Conservation (phyloP, 2,329 filamentous ascomycete genomes). For the Phymatotrichopsis omnivora region DNA sequence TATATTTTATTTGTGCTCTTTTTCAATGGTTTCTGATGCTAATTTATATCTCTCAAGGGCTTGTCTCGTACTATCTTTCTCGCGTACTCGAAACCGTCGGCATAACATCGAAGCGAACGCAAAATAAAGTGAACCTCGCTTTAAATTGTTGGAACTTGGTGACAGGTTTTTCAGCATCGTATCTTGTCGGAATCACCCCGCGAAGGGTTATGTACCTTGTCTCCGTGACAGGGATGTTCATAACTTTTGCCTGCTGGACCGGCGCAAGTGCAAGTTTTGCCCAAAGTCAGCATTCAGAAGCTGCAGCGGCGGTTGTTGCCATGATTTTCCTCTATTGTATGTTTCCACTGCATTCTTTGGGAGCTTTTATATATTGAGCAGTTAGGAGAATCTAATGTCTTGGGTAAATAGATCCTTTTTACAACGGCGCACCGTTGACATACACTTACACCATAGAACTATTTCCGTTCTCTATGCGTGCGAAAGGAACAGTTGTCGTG, state of each 20-base stretch:
- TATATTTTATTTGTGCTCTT: too few species aligned
- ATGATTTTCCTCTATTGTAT: constrained; percentile 39
- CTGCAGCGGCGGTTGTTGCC: constrained; percentile 36
- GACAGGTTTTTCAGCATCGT: constrained; percentile 16
- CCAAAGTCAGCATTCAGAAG: constrained; percentile 33
- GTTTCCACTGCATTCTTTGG: too few species aligned
- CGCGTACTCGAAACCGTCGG: constrained; percentile 28
- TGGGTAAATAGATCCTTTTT: constrained; percentile 37
- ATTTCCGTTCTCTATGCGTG: constrained; percentile 48
- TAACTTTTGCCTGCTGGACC: constrained; percentile 37
- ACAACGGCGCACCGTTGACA: constrained; percentile 44
- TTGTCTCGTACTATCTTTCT: constrained; percentile 27
- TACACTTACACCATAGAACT: constrained; percentile 42
- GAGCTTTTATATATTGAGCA: too few species aligned
- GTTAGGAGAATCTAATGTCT: background rate
- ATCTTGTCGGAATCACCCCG: constrained; percentile 19
- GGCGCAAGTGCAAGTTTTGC: constrained; percentile 36
- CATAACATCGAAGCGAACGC: constrained; percentile 28
- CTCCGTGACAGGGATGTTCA: constrained; percentile 36
- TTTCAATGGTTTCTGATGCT: too few species aligned
- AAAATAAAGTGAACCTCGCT: constrained; percentile 33
- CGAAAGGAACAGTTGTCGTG: constrained; percentile 44
- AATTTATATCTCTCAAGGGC: constrained; percentile 9
- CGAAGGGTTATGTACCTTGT: constrained; percentile 26
- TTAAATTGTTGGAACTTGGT: constrained; percentile 21